phyloP scores from a whole-genome alignment of 2,329 filamentous ascomycete species.

The Dactylellina cionopaga region DNA sequence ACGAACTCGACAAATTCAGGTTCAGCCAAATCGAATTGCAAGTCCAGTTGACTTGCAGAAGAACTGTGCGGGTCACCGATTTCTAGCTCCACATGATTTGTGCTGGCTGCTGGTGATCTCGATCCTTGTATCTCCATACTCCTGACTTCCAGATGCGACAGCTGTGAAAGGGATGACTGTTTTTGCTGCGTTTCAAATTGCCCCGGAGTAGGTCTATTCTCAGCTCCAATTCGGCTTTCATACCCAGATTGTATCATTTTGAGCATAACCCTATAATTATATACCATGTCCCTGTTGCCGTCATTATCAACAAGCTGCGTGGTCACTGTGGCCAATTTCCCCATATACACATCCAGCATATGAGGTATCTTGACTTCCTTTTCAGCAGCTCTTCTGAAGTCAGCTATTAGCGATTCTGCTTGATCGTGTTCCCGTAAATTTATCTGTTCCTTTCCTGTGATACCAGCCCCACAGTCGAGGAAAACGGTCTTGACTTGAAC shows the following conservation, averaged over 20 bases:
- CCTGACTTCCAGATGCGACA: slow-evolving; percentile 3
- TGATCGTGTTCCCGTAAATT: slow-evolving; percentile 11
- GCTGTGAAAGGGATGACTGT: slow-evolving; percentile 12
- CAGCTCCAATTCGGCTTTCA: slow-evolving; percentile 11
- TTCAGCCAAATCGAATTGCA: slow-evolving; percentile 12
- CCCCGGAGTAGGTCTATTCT: slow-evolving; percentile 4
- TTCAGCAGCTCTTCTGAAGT: slow-evolving; percentile 16
- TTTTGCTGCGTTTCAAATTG: slow-evolving; percentile 17
- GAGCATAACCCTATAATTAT: slow-evolving; percentile 18
- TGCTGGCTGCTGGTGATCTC: slow-evolving; percentile 3
- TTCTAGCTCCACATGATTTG: slow-evolving; percentile 10
- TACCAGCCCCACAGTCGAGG: slow-evolving; percentile 12
- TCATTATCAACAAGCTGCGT: slow-evolving; percentile 18
- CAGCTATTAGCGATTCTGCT: slow-evolving; percentile 19
- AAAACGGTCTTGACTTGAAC: slow-evolving; percentile 19
- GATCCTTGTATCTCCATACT: slow-evolving; percentile 1
- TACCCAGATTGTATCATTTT: slow-evolving; percentile 22
- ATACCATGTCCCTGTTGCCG: slow-evolving; percentile 15
- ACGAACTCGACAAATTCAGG: slow-evolving; percentile 9
- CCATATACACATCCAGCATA: slow-evolving; percentile 17
- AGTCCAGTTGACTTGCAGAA: slow-evolving; percentile 12
- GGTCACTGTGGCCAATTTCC: slow-evolving; percentile 7
- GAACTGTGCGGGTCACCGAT: slow-evolving; percentile 8
- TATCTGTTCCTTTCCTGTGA: slow-evolving; percentile 17
- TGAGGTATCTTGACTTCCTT: slow-evolving; percentile 15